Conservation (phyloP, 306 rosid genomes). For the Luffa acutangula region DNA sequence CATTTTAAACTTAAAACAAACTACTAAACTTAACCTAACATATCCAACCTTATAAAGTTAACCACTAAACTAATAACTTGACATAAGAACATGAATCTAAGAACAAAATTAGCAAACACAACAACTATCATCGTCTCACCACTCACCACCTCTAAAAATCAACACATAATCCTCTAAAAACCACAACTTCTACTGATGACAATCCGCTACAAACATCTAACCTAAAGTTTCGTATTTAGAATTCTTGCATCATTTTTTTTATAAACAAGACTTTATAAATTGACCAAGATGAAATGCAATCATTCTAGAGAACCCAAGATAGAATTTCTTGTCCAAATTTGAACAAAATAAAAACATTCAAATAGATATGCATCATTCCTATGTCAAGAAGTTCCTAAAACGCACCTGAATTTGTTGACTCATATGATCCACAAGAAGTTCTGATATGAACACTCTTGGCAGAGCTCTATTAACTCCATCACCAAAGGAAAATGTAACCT, state of each 20-base stretch:
- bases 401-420: conserved; percentile 73
- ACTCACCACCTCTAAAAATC: too few relatives aligned
- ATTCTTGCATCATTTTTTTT: neutral
- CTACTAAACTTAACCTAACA: too few relatives aligned
- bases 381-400: neutral
- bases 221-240: neutral
- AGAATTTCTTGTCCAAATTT: neutral
- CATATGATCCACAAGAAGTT: conserved; percentile 84
- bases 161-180: too few relatives aligned
- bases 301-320: neutral
- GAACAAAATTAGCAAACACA: too few relatives aligned
- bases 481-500: conserved; percentile 16
- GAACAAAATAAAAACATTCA: neutral
- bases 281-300: neutral
- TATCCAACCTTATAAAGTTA: too few relatives aligned
- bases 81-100: too few relatives aligned
- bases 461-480: conserved; percentile 60
- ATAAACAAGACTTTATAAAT: neutral
- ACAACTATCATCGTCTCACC: too few relatives aligned
- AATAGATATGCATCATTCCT: neutral
- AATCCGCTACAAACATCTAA: too few relatives aligned
- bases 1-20: too few relatives aligned
- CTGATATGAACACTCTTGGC: conserved; percentile 84
- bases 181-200: too few relatives aligned
- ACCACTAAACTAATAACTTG: too few relatives aligned